These are phyloP conservation scores for Angomonas deanei DNA, from an alignment of 208 protist species.

Conservation along the genomic window DNA sequence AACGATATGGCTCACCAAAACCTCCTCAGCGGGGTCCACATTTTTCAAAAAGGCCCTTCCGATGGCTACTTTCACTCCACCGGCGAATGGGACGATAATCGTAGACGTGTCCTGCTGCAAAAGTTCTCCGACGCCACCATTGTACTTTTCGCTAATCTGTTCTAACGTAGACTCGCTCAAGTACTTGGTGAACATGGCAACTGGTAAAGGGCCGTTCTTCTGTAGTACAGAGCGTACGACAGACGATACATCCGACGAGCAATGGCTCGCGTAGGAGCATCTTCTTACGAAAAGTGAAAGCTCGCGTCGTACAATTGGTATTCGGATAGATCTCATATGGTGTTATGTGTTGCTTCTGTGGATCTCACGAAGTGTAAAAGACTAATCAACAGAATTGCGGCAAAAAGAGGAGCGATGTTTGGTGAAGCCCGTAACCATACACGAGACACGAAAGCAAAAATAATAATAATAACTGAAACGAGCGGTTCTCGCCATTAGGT, in stretches of 20 bases:
- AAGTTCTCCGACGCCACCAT: conserved; percentile 18
- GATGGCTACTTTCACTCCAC: conserved; percentile 33
- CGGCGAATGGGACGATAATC: conserved; percentile 24
- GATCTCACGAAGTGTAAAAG: too few species aligned
- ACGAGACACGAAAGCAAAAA: not conserved
- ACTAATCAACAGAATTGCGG: too few species aligned
- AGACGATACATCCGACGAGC: too few species aligned
- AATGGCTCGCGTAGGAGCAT: too few species aligned
- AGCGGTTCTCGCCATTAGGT: not conserved
- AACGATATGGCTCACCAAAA: conserved; percentile 20
- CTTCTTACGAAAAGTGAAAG: too few species aligned
- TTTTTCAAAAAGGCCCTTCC: not conserved
- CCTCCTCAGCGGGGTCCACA: not conserved
- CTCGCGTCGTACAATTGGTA: too few species aligned
- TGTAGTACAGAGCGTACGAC: conserved; percentile 5
- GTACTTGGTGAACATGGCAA: conserved; percentile 44
- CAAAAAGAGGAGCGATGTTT: too few species aligned
- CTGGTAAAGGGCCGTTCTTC: conserved; percentile 42
- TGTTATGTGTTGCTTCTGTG: too few species aligned
- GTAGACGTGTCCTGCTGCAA: not conserved
- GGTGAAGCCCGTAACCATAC: not conserved
- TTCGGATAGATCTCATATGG: too few species aligned
- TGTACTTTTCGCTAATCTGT: conserved; percentile 11
- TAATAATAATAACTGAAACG: not conserved
- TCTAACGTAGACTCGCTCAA: conserved; percentile 64